Base-by-base conservation (phyloP, 257 asterid genomes). In the Rehmannia glutinosa region DNA sequence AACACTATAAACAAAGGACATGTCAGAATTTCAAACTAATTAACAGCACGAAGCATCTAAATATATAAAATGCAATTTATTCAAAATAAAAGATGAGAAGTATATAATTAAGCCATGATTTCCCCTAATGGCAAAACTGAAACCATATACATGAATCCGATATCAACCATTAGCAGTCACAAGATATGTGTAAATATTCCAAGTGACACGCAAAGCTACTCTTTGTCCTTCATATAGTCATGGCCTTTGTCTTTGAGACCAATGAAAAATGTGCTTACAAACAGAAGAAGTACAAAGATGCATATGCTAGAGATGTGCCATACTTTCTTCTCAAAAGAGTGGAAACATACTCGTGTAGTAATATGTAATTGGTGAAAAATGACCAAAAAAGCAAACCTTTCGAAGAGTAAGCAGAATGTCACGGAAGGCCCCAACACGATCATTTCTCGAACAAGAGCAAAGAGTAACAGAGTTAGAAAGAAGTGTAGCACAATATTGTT, bases 401-500 rank as follows among this genome's bases (percentile, higher is more conserved):
- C 89, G 36, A 87, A 66, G 84, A 21, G 85, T 75, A 38, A n/a
- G n/a, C n/a, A n/a, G 87, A 81, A 84, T 74, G 27, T 90, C 89
- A 1, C 33, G 87, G 77, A 94, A 78, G 56, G 78, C 83, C 72
- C 96, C 96, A 59, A 86, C 79, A 61, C 62, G 67, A 74, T 90
- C 96, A 70, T 45, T 83, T 72, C n/a, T 81, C 15, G 77, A 68
- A 75, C 74, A 66, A 68, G 96, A 86, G 76, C 84, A 58, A 49
- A 94, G 96, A 72, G 68, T 70, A 58, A 59, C 63, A 46, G 78
- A 62, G 50, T 82, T 80, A 20, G 86, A 60, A 75, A 85, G 87
- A 72, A 94, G 89, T 23, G 86, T 76, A 53, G 68, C 83, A 77
- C 97, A 94, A 76, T 90, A 90, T 70, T 77, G 89, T 77, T 94